These are phyloP conservation scores for Rosa chinensis DNA, from an alignment of 306 rosid genomes.

Conservation along the genomic window DNA sequence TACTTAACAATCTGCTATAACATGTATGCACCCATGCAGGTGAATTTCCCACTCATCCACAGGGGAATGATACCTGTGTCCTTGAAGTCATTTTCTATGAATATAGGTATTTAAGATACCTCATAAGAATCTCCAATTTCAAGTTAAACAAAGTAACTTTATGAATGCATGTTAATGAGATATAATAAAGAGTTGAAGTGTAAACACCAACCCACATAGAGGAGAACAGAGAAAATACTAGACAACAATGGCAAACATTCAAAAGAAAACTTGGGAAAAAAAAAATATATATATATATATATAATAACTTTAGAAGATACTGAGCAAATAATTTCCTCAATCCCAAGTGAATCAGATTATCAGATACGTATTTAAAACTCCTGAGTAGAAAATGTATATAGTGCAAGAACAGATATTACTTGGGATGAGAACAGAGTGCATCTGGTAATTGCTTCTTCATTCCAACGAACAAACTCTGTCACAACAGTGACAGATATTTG, in stretches of 20 bases:
- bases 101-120: background rate
- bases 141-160: background rate
- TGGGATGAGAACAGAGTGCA: constrained; percentile 92
- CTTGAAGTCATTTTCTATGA: background rate
- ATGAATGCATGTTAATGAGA: background rate
- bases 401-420: constrained; percentile 44
- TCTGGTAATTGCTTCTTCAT: constrained; percentile 96
- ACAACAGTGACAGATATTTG: constrained; percentile 98
- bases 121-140: constrained; percentile 7
- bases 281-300: background rate
- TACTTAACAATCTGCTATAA: background rate
- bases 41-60: background rate
- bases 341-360: background rate
- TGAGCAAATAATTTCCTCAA: background rate
- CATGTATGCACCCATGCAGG: background rate
- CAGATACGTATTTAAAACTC: background rate
- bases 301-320: background rate
- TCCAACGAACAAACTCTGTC: constrained; percentile 98
- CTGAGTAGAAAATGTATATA: background rate
- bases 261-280: background rate
- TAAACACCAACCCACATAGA: background rate
- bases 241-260: background rate
- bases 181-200: background rate
- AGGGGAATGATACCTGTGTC: background rate
- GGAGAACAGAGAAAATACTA: background rate